phyloP scores from a whole-genome alignment of 1,284 basidiomycete species.

The Agaricales sp. region DNA sequence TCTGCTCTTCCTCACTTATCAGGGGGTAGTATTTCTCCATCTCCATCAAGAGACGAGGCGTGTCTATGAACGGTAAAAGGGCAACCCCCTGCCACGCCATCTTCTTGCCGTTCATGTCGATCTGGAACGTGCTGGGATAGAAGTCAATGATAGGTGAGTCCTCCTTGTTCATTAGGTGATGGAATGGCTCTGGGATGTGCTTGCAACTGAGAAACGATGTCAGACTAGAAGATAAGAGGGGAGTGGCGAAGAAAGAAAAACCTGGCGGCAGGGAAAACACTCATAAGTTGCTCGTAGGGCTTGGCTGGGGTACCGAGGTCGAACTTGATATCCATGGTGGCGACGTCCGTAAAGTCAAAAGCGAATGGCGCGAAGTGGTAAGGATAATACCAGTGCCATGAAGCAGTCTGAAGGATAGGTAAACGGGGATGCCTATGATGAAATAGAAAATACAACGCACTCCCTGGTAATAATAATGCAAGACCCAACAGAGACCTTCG shows the following conservation, averaged over 20 bases:
- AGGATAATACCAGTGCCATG: constrained; percentile 99
- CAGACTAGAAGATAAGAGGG: constrained; percentile 10
- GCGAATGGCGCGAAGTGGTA: constrained; percentile 99
- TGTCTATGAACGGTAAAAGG: constrained; percentile 92
- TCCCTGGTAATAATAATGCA: constrained; percentile 98
- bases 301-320: constrained; percentile 83
- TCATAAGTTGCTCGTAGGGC: constrained; percentile 97
- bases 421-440: constrained; percentile 9
- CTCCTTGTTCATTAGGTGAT: constrained; percentile 79
- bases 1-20: constrained; percentile 75
- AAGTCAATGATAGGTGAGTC: constrained; percentile 95
- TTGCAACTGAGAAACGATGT: constrained; percentile 45
- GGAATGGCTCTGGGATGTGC: constrained; percentile 85
- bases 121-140: constrained; percentile 86
- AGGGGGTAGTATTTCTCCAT: constrained; percentile 69
- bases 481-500: constrained; percentile 94
- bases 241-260: constrained; percentile 18
- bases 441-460: constrained; percentile 32
- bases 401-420: constrained; percentile 58
- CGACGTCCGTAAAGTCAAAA: constrained; percentile 83
- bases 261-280: constrained; percentile 94
- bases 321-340: constrained; percentile 74
- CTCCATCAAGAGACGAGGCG: constrained; percentile 72
- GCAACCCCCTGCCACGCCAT: constrained; percentile 99
- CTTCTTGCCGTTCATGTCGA: constrained; percentile 99